Evolutionary conservation across 2,329 filamentous ascomycete species (phyloP).

Genomic region (Trichoderma koningii): DNA sequence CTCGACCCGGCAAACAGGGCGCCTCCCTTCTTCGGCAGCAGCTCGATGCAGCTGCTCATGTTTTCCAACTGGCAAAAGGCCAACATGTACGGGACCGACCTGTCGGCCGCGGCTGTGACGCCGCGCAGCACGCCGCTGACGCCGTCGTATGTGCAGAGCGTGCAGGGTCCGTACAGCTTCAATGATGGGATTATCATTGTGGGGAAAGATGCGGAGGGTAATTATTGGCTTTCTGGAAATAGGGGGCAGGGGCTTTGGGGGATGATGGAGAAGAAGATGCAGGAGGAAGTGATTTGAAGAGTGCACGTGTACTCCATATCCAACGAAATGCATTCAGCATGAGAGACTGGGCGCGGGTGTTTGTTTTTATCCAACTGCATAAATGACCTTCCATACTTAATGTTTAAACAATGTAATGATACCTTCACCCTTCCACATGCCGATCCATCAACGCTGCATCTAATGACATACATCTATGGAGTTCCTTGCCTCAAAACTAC

Average conservation of each 20-base stretch:
- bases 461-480: no score
- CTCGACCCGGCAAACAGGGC: constrained; percentile 11
- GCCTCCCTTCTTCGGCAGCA: constrained; percentile 10
- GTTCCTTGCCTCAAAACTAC: no score
- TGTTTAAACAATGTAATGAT: no score
- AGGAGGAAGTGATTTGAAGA: constrained; percentile 1
- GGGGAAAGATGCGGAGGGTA: constrained; percentile 3
- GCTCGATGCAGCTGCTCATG: constrained; percentile 12
- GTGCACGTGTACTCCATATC: background rate
- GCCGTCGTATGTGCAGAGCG: constrained; percentile 8
- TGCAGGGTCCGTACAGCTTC: constrained; percentile 14
- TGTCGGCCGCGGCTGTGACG: background rate
- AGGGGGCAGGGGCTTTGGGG: background rate
- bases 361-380: no score
- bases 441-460: no score
- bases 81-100: background rate
- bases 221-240: constrained; percentile 32
- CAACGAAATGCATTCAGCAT: no score
- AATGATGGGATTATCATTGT: background rate
- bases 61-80: constrained; percentile 16
- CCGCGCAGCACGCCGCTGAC: background rate
- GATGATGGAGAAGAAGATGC: constrained; percentile 16
- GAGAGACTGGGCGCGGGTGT: no score
- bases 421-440: no score
- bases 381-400: no score